Evolutionary conservation across 345 rosid genomes (phyloP), one percentile per base, ranked within the genome.

Genomic region (Cardiospermum halicacabum): DNA sequence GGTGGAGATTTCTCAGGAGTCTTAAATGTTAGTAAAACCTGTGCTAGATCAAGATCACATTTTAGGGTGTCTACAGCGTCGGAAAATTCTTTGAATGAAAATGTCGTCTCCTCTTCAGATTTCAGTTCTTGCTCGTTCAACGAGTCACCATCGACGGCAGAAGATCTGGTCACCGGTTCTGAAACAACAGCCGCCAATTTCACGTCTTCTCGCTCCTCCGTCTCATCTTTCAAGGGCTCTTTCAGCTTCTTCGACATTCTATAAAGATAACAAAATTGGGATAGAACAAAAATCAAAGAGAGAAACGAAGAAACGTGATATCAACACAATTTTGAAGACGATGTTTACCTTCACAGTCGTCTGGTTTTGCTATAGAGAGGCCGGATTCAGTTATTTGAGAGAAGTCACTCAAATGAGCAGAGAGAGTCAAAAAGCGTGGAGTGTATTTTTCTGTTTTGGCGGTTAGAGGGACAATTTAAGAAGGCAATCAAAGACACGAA

Each of bases 391-490:
- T 62, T 42, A 51, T 19, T 31, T 16, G 50, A 62, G 53, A 36
- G 21, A 42, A 49, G 37, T 21, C 43, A 32, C 43, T 51, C 2
- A 28, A 60, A 47, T 15, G 12, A 9, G 7, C 3, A 49, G 71
- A 68, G 71, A 68, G 66, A 63, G 48, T 28, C 11, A 40, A 37
- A 53, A 54, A 48, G 67, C 53, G 31, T n/a, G 45, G 25, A 25
- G 57, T 22, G 9, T 37, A 25, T 56, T 11, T 54, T 60, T 40
- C 55, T 53, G 71, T 75, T 75, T 62, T 75, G 72, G 79, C 75
- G 66, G 75, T 70, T 66, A 27, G 47, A 63, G 32, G 12, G 30
- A 32, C 72, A 62, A 71, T 67, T 75, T 69, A 66, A 75, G 45
- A 34, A 74, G 66, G 45, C 31, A 5, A 2, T 39, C 58, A 10